Base-by-base conservation (phyloP, 352 stramenopile genomes). In the Pythium phragmitis region DNA sequence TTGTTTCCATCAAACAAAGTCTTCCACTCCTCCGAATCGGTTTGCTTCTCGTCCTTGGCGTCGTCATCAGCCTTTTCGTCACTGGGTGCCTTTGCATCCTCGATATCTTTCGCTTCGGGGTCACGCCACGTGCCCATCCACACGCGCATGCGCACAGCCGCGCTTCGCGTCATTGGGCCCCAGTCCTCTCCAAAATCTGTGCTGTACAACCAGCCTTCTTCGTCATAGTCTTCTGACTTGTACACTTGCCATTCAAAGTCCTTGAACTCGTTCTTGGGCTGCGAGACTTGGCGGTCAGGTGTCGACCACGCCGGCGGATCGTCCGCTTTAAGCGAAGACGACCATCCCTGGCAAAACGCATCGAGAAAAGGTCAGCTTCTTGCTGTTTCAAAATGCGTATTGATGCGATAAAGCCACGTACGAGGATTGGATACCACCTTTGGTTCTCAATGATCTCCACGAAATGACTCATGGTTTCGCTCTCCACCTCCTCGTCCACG, bases 381-480 rank as follows among this genome's bases (percentile, higher is more conserved):
- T 52, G 17, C 23, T 19, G 11, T 6, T 6, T 57, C 19, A 7
- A 48, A 3, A 48, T 37, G 9, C 12, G n/a, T 37, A 23, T 12
- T 33, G 13, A 50, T 26, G 21, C 4, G 7, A 13, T 21, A 41
- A 41, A 21, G 16, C 0, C 26, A 64, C 76, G 62, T 75, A 95
- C 86, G 52, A 89, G 63, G 8, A 95, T 76, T 16, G 86, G 70
- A 48, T 89, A 93, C 86, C 86, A 95, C 28, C 86, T 82, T 69
- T 95, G 86, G 68, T 95, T 95, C 74, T 95, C 86, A 61, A 95
- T 87, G 65, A 95, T 75, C 65, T 95, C 86, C 17, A 70, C 55
- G 21, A 68, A 68, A 28, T 59, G 39, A 54, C 33, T 54, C 65
- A 71, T 71, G 23, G 9, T 30, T 41, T 23, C 5, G 46, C 23